Percentiles rank a stretch among this genome's conserved stretches.
These are phyloP conservation scores for Tubosaeta sp. DNA, from an alignment of 768 basidiomycete genomes.

Conservation along the genomic window DNA sequence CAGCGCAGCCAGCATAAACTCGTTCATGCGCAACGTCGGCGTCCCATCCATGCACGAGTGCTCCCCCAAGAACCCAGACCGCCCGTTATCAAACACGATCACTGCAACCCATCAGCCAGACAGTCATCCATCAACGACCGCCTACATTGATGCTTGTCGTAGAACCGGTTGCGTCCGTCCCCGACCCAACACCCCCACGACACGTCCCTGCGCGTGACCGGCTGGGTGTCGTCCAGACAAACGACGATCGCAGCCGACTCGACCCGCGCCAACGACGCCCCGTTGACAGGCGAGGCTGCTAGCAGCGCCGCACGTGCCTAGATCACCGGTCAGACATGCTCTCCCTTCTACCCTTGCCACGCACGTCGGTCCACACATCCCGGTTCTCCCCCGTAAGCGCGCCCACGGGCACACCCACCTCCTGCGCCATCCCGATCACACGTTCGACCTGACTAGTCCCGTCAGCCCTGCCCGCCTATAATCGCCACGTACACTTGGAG, in stretches of 20 bases:
- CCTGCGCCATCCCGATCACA: conserved; percentile 55
- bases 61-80: conserved; percentile 88
- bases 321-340: background rate
- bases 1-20: conserved; percentile 80
- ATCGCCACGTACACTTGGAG: conserved; percentile 57
- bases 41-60: conserved; percentile 94
- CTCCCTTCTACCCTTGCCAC: conserved; percentile 25
- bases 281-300: conserved; percentile 62
- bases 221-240: conserved; percentile 77
- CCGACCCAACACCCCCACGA: conserved; percentile 87
- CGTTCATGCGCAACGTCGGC: conserved; percentile 91
- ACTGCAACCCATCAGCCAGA: conserved; percentile 43
- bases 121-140: background rate
- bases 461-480: background rate
- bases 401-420: conserved; percentile 56
- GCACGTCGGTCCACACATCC: conserved; percentile 83
- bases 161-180: conserved; percentile 87
- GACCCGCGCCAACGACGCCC: conserved; percentile 64
- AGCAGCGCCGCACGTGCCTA: conserved; percentile 61
- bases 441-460: conserved; percentile 55
- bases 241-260: conserved; percentile 89
- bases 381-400: conserved; percentile 86
- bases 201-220: conserved; percentile 76
- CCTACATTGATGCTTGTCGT: conserved; percentile 93
- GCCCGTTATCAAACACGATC: conserved; percentile 91